Percentiles rank a stretch among this genome's conserved stretches.
Conservation (phyloP, 2,329 filamentous ascomycete species). For the Beauveria asiatica region DNA sequence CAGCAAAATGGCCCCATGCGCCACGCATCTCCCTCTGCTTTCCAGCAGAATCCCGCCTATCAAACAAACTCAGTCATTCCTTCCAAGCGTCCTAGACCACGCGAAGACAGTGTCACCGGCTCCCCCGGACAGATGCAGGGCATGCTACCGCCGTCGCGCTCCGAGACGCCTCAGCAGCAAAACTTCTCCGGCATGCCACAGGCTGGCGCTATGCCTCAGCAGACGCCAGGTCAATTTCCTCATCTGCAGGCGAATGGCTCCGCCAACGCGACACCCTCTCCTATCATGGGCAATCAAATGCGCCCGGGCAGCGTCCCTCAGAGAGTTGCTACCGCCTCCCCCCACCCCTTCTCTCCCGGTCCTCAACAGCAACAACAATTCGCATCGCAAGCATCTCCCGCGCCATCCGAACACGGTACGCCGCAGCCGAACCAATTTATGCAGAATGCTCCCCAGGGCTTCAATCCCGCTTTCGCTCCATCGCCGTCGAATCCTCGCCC, state of each 20-base stretch:
- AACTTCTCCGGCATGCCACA: slow-evolving; percentile 63
- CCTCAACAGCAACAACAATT: slow-evolving; percentile 57
- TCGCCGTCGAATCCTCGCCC: slow-evolving; percentile 48
- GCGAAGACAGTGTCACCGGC: slow-evolving; percentile 75
- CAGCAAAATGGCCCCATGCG: slow-evolving; percentile 71
- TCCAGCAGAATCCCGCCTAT: slow-evolving; percentile 63
- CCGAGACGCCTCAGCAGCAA: slow-evolving; percentile 81
- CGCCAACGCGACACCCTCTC: slow-evolving; percentile 80
- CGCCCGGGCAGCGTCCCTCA: slow-evolving; percentile 63
- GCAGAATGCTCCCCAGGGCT: slow-evolving; percentile 50
- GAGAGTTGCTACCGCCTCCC: slow-evolving; percentile 83
- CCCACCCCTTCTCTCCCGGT: slow-evolving; percentile 79
- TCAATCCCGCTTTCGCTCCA: slow-evolving; percentile 50
- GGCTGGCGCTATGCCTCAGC: slow-evolving; percentile 52
- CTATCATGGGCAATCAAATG: slow-evolving; percentile 78
- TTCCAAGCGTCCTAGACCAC: slow-evolving; percentile 74
- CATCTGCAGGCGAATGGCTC: slow-evolving; percentile 77
- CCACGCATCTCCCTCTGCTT: slow-evolving; percentile 66
- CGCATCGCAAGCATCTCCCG: slow-evolving; percentile 63
- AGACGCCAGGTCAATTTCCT: slow-evolving; percentile 61
- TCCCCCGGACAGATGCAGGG: slow-evolving; percentile 70
- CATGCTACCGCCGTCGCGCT: slow-evolving; percentile 73
- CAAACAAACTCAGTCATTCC: slow-evolving; percentile 81
- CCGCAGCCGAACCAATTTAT: slow-evolving; percentile 67
- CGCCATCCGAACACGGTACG: slow-evolving; percentile 67